Conservation (phyloP, 352 stramenopile genomes). For the Phytopythium litorale region DNA sequence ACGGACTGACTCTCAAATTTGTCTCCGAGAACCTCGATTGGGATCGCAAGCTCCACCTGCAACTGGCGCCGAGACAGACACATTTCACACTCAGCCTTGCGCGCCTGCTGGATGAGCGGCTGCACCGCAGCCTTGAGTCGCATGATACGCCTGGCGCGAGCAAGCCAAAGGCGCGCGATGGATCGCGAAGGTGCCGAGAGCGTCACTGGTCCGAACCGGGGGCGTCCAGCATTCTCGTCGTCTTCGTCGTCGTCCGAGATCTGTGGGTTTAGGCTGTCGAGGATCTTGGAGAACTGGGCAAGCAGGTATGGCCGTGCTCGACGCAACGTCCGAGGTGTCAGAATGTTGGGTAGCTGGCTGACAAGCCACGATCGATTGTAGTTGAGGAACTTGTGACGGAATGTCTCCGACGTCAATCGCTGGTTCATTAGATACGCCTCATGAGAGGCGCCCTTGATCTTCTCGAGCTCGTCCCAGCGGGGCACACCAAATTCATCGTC, state of each 20-base stretch:
- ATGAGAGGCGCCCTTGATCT: constrained; percentile 92
- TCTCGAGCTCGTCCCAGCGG: constrained; percentile 90
- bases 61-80: constrained; percentile 93
- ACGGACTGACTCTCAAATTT: constrained; percentile 89
- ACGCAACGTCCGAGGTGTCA: constrained; percentile 92
- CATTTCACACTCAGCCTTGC: constrained; percentile 93
- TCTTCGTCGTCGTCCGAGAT: constrained; percentile 93
- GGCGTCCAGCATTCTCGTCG: constrained; percentile 52
- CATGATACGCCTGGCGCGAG: constrained; percentile 75
- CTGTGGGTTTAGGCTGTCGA: constrained; percentile 93
- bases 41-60: constrained; percentile 93
- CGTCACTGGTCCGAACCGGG: constrained; percentile 88
- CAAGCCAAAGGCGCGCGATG: constrained; percentile 93
- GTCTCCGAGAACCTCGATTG: constrained; percentile 90
- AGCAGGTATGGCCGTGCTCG: constrained; percentile 93
- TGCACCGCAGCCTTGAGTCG: constrained; percentile 88
- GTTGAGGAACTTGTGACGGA: constrained; percentile 97
- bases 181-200: constrained; percentile 89
- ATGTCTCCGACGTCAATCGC: constrained; percentile 94
- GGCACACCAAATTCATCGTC: constrained; percentile 92
- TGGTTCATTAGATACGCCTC: constrained; percentile 97
- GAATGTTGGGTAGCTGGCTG: constrained; percentile 92
- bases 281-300: constrained; percentile 94
- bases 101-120: constrained; percentile 88
- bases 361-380: constrained; percentile 98